Base-by-base conservation (phyloP, 441 rosid genomes). In the Euphorbia corollata region DNA sequence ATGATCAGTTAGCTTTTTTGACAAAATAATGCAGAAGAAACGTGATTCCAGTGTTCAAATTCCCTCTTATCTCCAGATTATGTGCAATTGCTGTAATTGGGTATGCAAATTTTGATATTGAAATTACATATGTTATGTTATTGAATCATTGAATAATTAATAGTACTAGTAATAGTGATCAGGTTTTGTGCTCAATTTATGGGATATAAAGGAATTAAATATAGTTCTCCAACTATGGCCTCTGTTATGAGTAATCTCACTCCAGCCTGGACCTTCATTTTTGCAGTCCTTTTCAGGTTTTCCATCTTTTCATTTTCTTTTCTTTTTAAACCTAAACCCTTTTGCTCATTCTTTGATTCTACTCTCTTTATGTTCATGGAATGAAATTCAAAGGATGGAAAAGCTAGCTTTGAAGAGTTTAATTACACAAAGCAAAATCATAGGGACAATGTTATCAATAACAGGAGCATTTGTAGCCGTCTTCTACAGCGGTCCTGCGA, bases 261-360 rank as follows among this genome's bases (percentile, higher is more conserved):
- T 2, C 86, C 84, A 2, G 84, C 84, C 71, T 81, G 84, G 61
- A 84, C 90, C 30, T 84, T 85, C 77, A 56, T 82, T 0, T 78
- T 85, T 2, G 87, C 87, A 9, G 63, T 80, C 72, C 57, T 83
- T 64, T 78, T 87, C 81, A 84, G 87, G 92, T 82, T 32, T n/a
- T 70, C 18, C 4, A 27, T 73, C 11, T 23, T 34, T 66, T 56
- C 63, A 16, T 57, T 18, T 0, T 9, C 6, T 8, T 39, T 5
- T 2, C 6, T 19, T 0, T 18, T 15, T 32, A 15, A 6, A 13
- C 12, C 19, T 12, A 27, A 27, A 27, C 13, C n/a, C 19, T 18
- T 1, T 39, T 15, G 13, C 41, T 5, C n/a, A 12, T 15, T 64
- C 0, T 4, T 22, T 8, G 3, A 6, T 12, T 11, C 12, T 24